Conservation (phyloP, 2,329 filamentous ascomycete genomes). For the Aspergillus persii region DNA sequence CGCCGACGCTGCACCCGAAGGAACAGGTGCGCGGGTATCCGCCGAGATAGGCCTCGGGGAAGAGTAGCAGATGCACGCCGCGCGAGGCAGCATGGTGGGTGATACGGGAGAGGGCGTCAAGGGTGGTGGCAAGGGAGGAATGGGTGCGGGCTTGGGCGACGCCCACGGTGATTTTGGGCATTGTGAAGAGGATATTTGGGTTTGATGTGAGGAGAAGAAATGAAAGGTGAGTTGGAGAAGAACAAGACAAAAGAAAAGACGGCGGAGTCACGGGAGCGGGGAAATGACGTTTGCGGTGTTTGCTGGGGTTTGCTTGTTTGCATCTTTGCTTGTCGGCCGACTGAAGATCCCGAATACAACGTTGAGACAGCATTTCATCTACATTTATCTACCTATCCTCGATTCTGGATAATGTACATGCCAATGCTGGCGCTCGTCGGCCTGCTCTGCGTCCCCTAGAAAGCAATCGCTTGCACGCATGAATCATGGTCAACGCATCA, state of each 20-base stretch:
- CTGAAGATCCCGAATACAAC: too few species aligned
- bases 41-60: constrained; percentile 89
- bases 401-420: neutral
- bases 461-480: neutral
- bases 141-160: constrained; percentile 49
- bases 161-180: constrained; percentile 45
- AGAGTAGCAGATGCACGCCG: constrained; percentile 69
- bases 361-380: neutral
- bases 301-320: neutral
- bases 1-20: constrained; percentile 74
- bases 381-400: neutral
- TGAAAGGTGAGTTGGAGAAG: neutral
- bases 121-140: constrained; percentile 52
- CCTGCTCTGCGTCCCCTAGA: neutral
- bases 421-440: neutral
- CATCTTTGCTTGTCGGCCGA: neutral
- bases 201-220: neutral
- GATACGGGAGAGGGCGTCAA: constrained; percentile 63
- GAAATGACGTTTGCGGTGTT: neutral
- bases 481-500: neutral
- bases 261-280: neutral
- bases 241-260: neutral
- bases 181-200: constrained; percentile 11
- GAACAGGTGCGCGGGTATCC: constrained; percentile 81
- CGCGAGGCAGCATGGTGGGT: constrained; percentile 62